Conservation (phyloP, 2,329 filamentous ascomycete genomes). For the Fusarium udum region DNA sequence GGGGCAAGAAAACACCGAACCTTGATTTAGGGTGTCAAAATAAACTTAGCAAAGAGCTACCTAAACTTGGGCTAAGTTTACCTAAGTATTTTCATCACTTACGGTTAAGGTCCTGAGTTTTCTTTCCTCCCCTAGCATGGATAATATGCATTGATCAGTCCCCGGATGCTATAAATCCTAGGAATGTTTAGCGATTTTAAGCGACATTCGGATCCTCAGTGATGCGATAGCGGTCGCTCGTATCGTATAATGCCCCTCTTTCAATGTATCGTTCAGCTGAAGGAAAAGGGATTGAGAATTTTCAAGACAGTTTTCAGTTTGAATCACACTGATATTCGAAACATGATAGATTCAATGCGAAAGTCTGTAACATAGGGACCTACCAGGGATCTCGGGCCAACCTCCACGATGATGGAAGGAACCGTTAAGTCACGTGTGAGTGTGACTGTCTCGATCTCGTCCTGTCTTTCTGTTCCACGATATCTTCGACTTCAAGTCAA, state of each 20-base stretch:
- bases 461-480: background rate
- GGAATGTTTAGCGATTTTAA: conserved; percentile 10
- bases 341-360: background rate
- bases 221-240: background rate
- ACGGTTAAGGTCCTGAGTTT: no score
- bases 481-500: background rate
- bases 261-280: background rate
- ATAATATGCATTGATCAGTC: background rate
- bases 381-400: background rate
- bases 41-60: no score
- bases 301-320: background rate
- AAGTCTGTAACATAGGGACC: no score
- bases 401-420: background rate
- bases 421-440: background rate
- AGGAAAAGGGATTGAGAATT: background rate
- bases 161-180: background rate
- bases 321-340: background rate
- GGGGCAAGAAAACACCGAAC: no score
- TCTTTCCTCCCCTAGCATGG: no score
- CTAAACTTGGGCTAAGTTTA: no score
- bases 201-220: conserved; percentile 25
- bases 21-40: no score
- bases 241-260: background rate
- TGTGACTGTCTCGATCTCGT: background rate
- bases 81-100: no score